Evolutionary conservation across 2,329 filamentous ascomycete genomes (phyloP), one percentile per base, ranked within the genome.

Genomic region (Fusarium brevicatenulatum): DNA sequence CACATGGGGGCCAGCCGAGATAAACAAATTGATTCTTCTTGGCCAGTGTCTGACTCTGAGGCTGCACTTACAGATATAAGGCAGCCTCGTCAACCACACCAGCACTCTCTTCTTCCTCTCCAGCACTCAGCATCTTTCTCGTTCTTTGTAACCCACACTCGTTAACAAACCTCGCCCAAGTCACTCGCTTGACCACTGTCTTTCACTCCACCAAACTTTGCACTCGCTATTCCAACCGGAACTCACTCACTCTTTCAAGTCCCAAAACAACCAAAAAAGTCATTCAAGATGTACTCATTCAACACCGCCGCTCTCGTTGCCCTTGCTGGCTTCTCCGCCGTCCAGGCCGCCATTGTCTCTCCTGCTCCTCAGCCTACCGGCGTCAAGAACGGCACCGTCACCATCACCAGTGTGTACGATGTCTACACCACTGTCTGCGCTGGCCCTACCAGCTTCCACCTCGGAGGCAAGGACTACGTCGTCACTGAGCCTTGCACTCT

Each of bases 401-500:
- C 77, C 53, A 71, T 78, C 56, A 83, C 81, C 68, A 80, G 77
- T 75, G 80, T 83, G 55, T 82, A 83, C 71, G 66, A 74, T 49
- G 68, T 63, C 42, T 83, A 81, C 77, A 81, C 79, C 50, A 85
- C 84, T 42, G 83, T 79, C 74, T 87, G 85, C 81, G 78, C 82
- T 10, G 77, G 84, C 79, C 85, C 88, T 42, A 89, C 88, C 39
- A 84, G 83, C 71, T 75, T 90, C 73, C 86, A 83, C 71, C 82
- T 87, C 80, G 85, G 85, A 77, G 80, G 81, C 77, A 84, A 86
- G 79, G 82, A 82, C 54, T 90, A 88, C 83, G 85, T 86, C 53
- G 84, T 90, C 75, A 87, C 85, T 58, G 82, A 85, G 78, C 85
- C 89, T 68, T 81, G 87, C 75, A 86, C 86, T 62, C 80, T 90